A percentile compares a stretch with the other conserved stretches of the same genome.
Evolutionary conservation across 202 grass and related monocot genomes (phyloP).

Genomic region (Carex arenaria): DNA sequence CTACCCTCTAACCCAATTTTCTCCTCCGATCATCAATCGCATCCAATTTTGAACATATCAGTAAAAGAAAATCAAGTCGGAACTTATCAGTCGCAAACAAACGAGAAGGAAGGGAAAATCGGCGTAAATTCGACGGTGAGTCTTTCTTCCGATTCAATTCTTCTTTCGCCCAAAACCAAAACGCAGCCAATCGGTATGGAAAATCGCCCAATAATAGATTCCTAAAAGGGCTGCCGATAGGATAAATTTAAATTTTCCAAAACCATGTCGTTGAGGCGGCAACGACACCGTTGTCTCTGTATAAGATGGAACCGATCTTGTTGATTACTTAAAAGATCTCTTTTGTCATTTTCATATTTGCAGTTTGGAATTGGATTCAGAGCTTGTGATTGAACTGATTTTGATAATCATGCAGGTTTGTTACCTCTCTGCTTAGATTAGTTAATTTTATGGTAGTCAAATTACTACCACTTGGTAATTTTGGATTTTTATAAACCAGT

Average conservation of each 20-base stretch:
- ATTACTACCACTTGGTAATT: neutral
- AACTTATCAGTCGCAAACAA: neutral
- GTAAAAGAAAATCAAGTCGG: neutral
- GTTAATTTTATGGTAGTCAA: neutral
- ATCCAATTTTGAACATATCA: neutral
- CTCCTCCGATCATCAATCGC: neutral
- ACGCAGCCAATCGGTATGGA: neutral
- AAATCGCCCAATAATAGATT: neutral
- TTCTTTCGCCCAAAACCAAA: neutral
- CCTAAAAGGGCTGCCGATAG: neutral
- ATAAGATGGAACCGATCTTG: too few species aligned
- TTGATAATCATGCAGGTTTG: slow-evolving; percentile 22
- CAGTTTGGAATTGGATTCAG: neutral
- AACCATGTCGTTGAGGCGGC: too few species aligned
- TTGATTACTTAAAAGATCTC: neutral
- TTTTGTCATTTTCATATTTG: neutral
- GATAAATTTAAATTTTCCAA: too few species aligned
- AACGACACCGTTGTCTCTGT: too few species aligned
- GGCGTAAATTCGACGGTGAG: neutral
- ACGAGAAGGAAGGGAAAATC: neutral
- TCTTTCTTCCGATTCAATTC: neutral
- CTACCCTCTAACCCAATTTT: too few species aligned
- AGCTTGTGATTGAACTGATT: neutral
- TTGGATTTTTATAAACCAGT: neutral
- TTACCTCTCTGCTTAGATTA: neutral